Conservation (phyloP, 2,329 filamentous ascomycete genomes). For the Dactylonectria estremocensis region DNA sequence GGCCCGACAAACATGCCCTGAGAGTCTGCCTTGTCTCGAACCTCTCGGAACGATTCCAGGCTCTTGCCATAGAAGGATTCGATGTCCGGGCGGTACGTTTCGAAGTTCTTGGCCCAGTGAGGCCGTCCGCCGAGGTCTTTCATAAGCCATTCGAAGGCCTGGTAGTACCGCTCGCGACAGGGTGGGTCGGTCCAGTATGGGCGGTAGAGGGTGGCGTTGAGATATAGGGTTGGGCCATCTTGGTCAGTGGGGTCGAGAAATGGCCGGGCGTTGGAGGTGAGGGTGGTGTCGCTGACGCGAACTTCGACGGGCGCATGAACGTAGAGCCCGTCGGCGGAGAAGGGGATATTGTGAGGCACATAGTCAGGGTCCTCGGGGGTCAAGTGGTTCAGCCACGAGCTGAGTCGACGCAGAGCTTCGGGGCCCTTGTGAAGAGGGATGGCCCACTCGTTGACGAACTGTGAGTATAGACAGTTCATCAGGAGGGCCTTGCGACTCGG, state of each 20-base stretch:
- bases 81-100: slow-evolving; percentile 72
- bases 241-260: slow-evolving; percentile 79
- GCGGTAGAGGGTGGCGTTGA: slow-evolving; percentile 91
- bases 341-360: slow-evolving; percentile 80
- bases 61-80: slow-evolving; percentile 78
- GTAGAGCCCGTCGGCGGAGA: slow-evolving; percentile 83
- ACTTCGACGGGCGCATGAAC: slow-evolving; percentile 95
- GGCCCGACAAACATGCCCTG: slow-evolving; percentile 91
- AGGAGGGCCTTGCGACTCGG: slow-evolving; percentile 84
- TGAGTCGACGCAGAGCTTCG: slow-evolving; percentile 86
- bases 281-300: slow-evolving; percentile 81
- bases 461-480: slow-evolving; percentile 98
- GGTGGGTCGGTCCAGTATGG: slow-evolving; percentile 86
- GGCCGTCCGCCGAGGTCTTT: slow-evolving; percentile 84
- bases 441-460: slow-evolving; percentile 99
- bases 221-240: slow-evolving; percentile 83
- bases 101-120: slow-evolving; percentile 96
- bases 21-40: slow-evolving; percentile 81
- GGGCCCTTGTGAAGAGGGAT: slow-evolving; percentile 89
- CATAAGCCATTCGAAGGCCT: slow-evolving; percentile 94
- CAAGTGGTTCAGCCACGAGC: slow-evolving; percentile 84
- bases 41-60: slow-evolving; percentile 75
- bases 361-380: slow-evolving; percentile 75
- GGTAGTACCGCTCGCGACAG: slow-evolving; percentile 83
- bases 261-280: slow-evolving; percentile 55